Conservation (phyloP, 208 protist species). For the Trypanosoma mega region DNA sequence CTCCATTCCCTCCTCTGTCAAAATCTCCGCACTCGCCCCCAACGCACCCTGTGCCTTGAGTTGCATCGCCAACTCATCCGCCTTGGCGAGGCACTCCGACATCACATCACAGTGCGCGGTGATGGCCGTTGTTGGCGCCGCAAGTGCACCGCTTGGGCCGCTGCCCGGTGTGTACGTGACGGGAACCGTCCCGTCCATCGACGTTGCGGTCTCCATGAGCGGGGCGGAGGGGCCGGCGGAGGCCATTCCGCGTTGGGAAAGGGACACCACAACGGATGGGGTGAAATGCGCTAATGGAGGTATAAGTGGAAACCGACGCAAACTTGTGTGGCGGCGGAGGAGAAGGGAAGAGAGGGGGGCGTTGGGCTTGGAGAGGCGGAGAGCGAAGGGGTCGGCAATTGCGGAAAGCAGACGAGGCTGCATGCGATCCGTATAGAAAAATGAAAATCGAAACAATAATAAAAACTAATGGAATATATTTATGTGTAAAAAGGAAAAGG, state of each 20-base stretch:
- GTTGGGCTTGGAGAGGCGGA: background rate
- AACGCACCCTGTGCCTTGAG: conserved; percentile 71
- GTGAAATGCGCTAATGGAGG: background rate
- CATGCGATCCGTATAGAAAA: conserved; percentile 5
- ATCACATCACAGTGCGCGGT: conserved; percentile 79
- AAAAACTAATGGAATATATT: background rate
- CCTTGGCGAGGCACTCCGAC: conserved; percentile 79
- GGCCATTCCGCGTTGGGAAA: background rate
- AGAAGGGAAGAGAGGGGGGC: background rate
- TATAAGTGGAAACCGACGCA: background rate
- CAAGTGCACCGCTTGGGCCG: conserved; percentile 39
- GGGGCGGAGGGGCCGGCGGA: background rate
- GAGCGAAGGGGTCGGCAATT: background rate
- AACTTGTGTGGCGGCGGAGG: background rate
- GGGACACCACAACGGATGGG: background rate
- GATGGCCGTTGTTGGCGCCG: conserved; percentile 64
- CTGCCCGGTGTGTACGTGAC: conserved; percentile 79
- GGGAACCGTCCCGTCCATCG: conserved; percentile 26
- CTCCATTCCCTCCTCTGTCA: conserved; percentile 78
- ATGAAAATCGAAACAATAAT: background rate
- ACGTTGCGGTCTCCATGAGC: background rate
- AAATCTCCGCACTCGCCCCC: conserved; percentile 63
- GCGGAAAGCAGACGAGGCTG: conserved; percentile 4
- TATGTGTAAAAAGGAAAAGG: background rate
- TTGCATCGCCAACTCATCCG: conserved; percentile 78